Base-by-base conservation (phyloP, 768 basidiomycete genomes). In the Auriculariales sp. region DNA sequence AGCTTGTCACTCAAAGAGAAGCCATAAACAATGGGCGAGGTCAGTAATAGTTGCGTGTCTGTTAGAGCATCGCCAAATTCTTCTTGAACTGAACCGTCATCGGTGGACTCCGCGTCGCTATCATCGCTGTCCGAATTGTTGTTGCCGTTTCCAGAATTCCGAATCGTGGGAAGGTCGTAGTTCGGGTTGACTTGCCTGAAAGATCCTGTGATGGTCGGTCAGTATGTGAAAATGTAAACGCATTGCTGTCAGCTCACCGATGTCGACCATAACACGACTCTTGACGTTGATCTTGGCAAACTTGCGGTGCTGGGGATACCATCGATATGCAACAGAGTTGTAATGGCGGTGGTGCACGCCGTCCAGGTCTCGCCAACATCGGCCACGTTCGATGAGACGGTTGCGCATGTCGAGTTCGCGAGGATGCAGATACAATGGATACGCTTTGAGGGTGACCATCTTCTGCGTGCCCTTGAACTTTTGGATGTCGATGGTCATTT, bases 201-300 rank as follows among this genome's bases (percentile, higher is more conserved):
- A 3, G 71, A 73, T 3, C 65, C 69, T 67, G 50, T 19, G 3
- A 34, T 46, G 27, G 3, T 4, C 3, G 11, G 12, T 7, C 3
- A 49, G 51, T 35, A 51, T 47, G n/a, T n/a, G 24, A 15, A 2
- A 29, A 15, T 14, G 3, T 30, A 25, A 39, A 19, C 14, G 46
- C 46, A 33, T 11, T 15, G 11, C 19, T 6, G 24, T 53, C 17
- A 19, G 58, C 61, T 24, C 54, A 74, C 73, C 67, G 58, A 75
- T 61, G 56, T 81, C 79, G 35, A 81, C 63, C 76, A 81, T 79
- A 49, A 80, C 71, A 15, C 79, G 66, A 35, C 77, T 70, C 34
- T 66, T 70, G 33, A 79, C 68, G 77, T 78, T 51, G 10, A 7
- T 19, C 29, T 24, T 31, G 10, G 3, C 30, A 35, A 17, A 31